Evolutionary conservation across 345 rosid species (phyloP), one percentile per base, ranked within the genome.

Genomic region (Aethionema arabicum): DNA sequence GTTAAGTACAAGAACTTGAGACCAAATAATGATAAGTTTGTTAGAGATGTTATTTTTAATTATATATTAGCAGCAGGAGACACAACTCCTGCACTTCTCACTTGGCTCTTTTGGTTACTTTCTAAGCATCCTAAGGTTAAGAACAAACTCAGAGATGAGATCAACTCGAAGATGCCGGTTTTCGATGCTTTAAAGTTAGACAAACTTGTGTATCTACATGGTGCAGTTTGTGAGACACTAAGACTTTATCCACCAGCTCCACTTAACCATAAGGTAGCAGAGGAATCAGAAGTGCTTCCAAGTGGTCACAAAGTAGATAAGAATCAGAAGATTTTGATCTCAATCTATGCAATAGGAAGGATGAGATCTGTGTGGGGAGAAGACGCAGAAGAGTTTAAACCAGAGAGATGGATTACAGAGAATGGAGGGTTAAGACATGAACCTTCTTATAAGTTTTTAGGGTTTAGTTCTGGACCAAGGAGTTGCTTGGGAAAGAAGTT

Each of bases 41-140:
- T 80, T n/a, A 76, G 80, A 54, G 88, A 80, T 52, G 72, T 60
- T 29, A 21, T 80, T 32, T 15, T 80, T 21, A 75, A 45, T 35
- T 57, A 80, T 41, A 30, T 80, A 68, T 4, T 75, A 30, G 85
- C 83, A 2, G 83, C 82, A 7, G 56, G 76, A 46, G 85, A 74
- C 52, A 53, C 61, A 10, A 52, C 52, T 32, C 41, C 61, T 13
- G 53, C 61, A 9, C 61, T 52, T 65, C 65, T 83, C 27, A 39
- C 74, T 7, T 78, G 81, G 81, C 67, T 83, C 10, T 80, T 83
- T n/a, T 78, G 78, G 79, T 62, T 68, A n/a, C 42, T 83, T 8
- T 56, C 77, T 4, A 56, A 47, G 47, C 68, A 80, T 15, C 79
- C 77, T 4, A 43, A 56, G 4, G 79, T 63, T 0, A 69, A 63